Evolutionary conservation across 2,329 filamentous ascomycete genomes (phyloP), one percentile per base, ranked within the genome.

Genomic region (Zymoseptoria crescenta): DNA sequence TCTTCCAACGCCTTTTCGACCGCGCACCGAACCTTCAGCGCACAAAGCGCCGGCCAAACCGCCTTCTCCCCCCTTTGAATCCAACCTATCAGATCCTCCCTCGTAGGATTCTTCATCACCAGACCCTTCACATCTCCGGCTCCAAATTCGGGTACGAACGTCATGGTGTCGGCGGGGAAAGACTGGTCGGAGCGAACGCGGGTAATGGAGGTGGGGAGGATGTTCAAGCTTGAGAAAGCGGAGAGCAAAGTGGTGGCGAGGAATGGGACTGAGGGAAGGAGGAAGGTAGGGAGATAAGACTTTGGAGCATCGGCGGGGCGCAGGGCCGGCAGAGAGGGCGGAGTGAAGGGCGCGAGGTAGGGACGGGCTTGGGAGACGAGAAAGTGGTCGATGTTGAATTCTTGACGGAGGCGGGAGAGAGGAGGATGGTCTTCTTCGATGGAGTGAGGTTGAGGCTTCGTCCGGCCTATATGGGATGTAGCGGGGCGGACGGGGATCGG

Each of bases 321-420:
- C 7, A 62, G 41, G 56, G 69, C 67, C n/a, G 65, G 61, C 2
- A 67, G 63, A 2, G 68, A 68, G 13, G 67, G 68, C 7, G 63
- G 58, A 3, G 68, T 79, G 68, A 96, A 94, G 0, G 92, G 92
- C 28, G 93, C 87, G 16, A 96, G 80, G 73, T 96, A 96, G 0
- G 93, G 93, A 2, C 92, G 83, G 0, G 93, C 91, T 76, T 96
- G 93, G 64, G 89, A 94, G 65, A 97, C 86, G 64, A 97, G 91
- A 75, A 95, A 96, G 77, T 96, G 92, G 71, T 96, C 95, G 56
- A 95, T 89, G 71, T 95, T 95, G 80, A 94, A 94, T 9, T 93
- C 82, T 74, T 93, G 88, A 6, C 87, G 84, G 29, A 94, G 86
- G 48, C 89, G 83, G 56, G 84, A 81, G 1, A 94, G 80, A 0